Conservation (phyloP, 805 yeast species). For the Gaillardinia entomophila region DNA sequence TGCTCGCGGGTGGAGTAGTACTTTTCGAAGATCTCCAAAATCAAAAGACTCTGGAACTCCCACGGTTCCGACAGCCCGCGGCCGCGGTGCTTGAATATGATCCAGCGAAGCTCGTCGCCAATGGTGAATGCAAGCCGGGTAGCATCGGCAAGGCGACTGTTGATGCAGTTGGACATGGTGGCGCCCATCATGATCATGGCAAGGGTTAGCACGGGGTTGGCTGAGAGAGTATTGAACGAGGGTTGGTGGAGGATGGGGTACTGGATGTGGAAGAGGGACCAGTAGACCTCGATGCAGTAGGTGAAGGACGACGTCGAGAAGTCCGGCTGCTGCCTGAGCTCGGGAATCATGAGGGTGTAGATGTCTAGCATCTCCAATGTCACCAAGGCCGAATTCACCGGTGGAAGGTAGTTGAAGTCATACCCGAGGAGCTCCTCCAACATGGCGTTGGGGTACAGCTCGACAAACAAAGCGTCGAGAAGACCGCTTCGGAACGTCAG, state of each 20-base stretch:
- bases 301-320: not conserved
- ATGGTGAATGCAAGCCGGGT: not conserved
- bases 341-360: not conserved
- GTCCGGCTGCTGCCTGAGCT: not conserved
- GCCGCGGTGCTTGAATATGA: slow-evolving; percentile 1
- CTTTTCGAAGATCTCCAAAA: slow-evolving; percentile 4
- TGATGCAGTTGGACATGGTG: not conserved
- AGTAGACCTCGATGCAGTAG: not conserved
- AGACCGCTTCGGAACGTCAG: too few relatives aligned
- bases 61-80: slow-evolving; percentile 1
- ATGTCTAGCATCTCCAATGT: not conserved
- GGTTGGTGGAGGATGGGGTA: slow-evolving; percentile 1
- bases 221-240: slow-evolving; percentile 3
- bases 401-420: not conserved
- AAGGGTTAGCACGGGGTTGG: slow-evolving; percentile 3
- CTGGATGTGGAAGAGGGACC: slow-evolving; percentile 1
- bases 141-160: not conserved
- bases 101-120: slow-evolving; percentile 3
- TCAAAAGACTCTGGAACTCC: slow-evolving; percentile 2
- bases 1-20: slow-evolving; percentile 1
- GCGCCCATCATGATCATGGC: slow-evolving; percentile 6
- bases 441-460: not conserved
- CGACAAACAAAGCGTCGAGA: not conserved
- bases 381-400: not conserved
- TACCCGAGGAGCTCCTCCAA: not conserved